These are phyloP conservation scores for Ocimum tenuiflorum DNA, from an alignment of 257 asterid genomes.

Conservation along the genomic window DNA sequence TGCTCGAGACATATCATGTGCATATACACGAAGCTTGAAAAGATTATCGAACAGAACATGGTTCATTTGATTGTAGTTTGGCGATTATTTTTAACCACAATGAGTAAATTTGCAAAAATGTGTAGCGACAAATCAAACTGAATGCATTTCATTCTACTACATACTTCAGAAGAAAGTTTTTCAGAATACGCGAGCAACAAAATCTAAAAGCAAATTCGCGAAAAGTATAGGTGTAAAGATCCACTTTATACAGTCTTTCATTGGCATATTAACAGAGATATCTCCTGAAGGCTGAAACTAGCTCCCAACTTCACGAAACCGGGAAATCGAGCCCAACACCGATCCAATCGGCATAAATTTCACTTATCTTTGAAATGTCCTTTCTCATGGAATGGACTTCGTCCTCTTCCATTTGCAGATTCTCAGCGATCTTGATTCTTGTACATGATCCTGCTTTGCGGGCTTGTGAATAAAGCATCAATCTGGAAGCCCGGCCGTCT, in stretches of 20 bases:
- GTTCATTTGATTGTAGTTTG: neutral
- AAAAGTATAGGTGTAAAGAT: neutral
- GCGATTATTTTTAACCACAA: neutral
- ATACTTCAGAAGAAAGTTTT: constrained; percentile 3
- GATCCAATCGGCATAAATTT: constrained; percentile 54
- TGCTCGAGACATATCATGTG: neutral
- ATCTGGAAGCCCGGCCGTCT: neutral
- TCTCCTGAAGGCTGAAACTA: neutral
- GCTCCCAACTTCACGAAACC: constrained; percentile 3
- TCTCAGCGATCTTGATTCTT: constrained; percentile 7
- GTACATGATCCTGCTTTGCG: constrained; percentile 7
- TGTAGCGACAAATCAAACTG: neutral
- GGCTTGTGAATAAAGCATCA: constrained; percentile 9
- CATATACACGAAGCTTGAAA: neutral
- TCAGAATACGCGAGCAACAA: constrained; percentile 1
- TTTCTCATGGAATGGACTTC: constrained; percentile 18
- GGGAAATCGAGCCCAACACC: constrained; percentile 3
- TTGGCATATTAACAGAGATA: neutral
- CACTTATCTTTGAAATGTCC: constrained; percentile 26
- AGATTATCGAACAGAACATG: neutral
- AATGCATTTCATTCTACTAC: constrained; percentile 6
- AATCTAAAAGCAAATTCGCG: neutral
- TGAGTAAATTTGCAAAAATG: neutral
- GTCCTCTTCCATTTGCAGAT: constrained; percentile 14
- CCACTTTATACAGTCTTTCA: neutral